Conservation (phyloP, 345 rosid species). For the Noccaea caerulescens region DNA sequence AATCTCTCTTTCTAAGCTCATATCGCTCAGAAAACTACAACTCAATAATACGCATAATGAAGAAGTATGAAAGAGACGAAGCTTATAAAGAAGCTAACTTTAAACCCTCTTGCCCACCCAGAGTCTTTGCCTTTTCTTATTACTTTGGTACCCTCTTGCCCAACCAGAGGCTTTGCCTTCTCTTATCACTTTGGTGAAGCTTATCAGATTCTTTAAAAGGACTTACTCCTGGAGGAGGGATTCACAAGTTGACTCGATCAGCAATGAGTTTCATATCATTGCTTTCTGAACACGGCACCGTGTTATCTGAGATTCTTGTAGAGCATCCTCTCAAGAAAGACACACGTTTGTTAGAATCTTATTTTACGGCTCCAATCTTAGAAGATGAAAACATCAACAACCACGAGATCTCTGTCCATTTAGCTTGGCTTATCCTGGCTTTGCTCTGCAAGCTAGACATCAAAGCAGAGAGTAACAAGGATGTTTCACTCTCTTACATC, state of each 20-base stretch:
- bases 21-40: no score
- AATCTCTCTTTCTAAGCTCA: no score
- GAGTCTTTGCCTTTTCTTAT: no score
- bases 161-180: no score
- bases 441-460: slow-evolving; percentile 77
- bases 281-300: slow-evolving; percentile 55
- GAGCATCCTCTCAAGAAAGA: slow-evolving; percentile 50
- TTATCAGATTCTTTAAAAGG: slow-evolving; percentile 53
- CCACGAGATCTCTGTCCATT: slow-evolving; percentile 47
- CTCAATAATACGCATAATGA: no score
- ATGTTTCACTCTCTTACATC: slow-evolving; percentile 66
- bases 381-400: slow-evolving; percentile 41
- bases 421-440: slow-evolving; percentile 72
- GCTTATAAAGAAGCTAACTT: no score
- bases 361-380: slow-evolving; percentile 50
- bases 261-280: slow-evolving; percentile 67
- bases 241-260: slow-evolving; percentile 67
- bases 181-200: no score
- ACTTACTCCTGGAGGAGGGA: slow-evolving; percentile 57
- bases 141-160: no score
- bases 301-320: slow-evolving; percentile 55
- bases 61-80: no score
- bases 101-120: no score
- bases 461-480: slow-evolving; percentile 63
- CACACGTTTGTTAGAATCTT: slow-evolving; percentile 56